phyloP scores from a whole-genome alignment of 179 eudicot species.

The Beta lomatogona region DNA sequence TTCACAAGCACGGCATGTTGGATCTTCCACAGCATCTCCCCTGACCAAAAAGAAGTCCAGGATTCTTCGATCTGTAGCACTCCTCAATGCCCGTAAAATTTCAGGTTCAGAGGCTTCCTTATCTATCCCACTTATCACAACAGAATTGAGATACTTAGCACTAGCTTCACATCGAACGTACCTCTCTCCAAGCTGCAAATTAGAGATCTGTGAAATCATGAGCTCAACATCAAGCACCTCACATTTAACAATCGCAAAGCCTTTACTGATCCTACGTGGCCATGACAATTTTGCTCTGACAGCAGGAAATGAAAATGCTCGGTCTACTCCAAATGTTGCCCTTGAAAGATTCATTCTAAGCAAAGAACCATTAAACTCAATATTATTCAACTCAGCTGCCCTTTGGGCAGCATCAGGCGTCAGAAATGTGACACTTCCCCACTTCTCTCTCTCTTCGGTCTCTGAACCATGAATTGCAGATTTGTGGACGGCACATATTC shows the following conservation, averaged over 20 bases:
- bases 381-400: conserved; percentile 50
- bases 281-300: conserved; percentile 74
- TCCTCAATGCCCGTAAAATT: conserved; percentile 46
- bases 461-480: conserved; percentile 41
- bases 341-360: conserved; percentile 56
- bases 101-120: conserved; percentile 65
- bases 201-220: conserved; percentile 52
- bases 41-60: conserved; percentile 57
- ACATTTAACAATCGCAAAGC: conserved; percentile 66
- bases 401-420: conserved; percentile 76
- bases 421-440: conserved; percentile 86
- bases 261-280: conserved; percentile 86
- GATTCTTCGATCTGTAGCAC: conserved; percentile 55
- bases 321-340: conserved; percentile 54
- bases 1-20: conserved; percentile 58
- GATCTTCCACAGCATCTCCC: conserved; percentile 60
- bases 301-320: conserved; percentile 56
- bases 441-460: conserved; percentile 56
- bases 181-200: conserved; percentile 52
- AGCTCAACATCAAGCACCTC: conserved; percentile 43
- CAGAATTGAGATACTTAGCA: conserved; percentile 40
- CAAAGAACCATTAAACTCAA: conserved; percentile 43
- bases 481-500: conserved; percentile 66
- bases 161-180: conserved; percentile 45
- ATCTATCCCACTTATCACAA: conserved; percentile 63